Percentiles rank a stretch among this genome's conserved stretches.
Evolutionary conservation across 2,329 filamentous ascomycete species (phyloP).

Genomic region (Colletotrichum abscissum): DNA sequence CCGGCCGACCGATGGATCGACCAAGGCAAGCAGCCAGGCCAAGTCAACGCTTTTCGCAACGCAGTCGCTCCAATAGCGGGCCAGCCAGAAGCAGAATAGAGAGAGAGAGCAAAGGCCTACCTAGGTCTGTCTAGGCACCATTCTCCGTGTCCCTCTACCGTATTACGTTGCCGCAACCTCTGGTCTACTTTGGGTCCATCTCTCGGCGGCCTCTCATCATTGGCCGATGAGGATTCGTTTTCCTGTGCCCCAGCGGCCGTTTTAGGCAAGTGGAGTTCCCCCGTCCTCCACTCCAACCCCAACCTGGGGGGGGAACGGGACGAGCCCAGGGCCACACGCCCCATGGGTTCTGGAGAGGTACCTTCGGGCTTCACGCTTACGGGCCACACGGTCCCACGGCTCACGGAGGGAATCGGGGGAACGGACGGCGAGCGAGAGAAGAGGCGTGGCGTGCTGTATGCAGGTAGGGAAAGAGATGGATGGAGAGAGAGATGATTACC

Average conservation of each 20-base stretch:
- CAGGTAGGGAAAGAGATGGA: too few species aligned
- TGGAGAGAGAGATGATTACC: background rate
- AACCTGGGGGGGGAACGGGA: background rate
- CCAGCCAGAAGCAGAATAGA: background rate
- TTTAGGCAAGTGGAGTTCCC: conserved; percentile 8
- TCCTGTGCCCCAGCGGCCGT: background rate
- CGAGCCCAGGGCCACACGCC: too few species aligned
- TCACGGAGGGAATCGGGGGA: conserved; percentile 28
- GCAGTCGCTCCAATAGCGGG: background rate
- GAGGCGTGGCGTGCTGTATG: background rate
- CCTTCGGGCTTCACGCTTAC: background rate
- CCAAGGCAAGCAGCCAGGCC: background rate
- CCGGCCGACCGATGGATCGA: background rate
- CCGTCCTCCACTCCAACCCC: background rate
- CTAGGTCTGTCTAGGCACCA: too few species aligned
- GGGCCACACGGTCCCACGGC: conserved; percentile 6
- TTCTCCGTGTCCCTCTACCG: background rate
- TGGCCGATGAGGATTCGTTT: background rate
- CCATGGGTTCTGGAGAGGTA: background rate
- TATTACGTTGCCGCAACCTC: background rate
- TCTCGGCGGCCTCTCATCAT: background rate
- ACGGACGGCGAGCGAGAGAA: conserved; percentile 16
- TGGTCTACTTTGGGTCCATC: background rate
- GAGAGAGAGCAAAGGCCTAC: background rate
- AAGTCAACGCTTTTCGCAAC: background rate